A percentile compares a stretch with the other conserved stretches of the same genome.
Conservation (phyloP, 148 eudicot genomes). For the Vaccinium darrowii region DNA sequence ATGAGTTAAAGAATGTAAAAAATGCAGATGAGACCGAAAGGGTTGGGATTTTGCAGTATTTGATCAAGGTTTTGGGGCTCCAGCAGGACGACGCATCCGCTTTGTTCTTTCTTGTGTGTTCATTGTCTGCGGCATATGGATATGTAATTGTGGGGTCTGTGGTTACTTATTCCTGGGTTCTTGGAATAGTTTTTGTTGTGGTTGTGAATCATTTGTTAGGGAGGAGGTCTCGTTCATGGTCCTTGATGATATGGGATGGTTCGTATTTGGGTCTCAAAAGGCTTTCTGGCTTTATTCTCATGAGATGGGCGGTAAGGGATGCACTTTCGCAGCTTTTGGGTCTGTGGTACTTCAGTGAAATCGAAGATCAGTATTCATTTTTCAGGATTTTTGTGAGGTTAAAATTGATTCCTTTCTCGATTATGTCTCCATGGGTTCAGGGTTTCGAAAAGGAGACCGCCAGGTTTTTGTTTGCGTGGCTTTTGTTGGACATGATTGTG, state of each 20-base stretch:
- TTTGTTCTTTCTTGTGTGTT: constrained; percentile 52
- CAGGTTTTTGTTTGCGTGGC: constrained; percentile 53
- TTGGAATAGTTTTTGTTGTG: constrained; percentile 48
- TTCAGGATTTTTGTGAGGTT: constrained; percentile 81
- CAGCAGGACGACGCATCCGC: constrained; percentile 57
- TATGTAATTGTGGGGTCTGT: constrained; percentile 73
- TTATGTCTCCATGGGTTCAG: constrained; percentile 48
- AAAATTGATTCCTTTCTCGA: constrained; percentile 87
- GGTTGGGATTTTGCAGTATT: constrained; percentile 45
- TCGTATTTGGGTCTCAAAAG: constrained; percentile 66
- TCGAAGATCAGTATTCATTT: constrained; percentile 77
- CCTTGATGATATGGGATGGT: constrained; percentile 54
- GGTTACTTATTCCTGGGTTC: constrained; percentile 72
- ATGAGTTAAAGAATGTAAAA: neutral
- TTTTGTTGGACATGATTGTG: constrained; percentile 58
- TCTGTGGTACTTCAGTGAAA: constrained; percentile 73
- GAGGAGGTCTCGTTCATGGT: constrained; percentile 36
- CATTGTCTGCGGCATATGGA: constrained; percentile 68
- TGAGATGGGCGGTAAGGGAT: constrained; percentile 93
- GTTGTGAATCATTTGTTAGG: constrained; percentile 64
- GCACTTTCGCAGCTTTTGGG: constrained; percentile 81
- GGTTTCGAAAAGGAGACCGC: constrained; percentile 30
- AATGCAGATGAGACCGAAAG: constrained; percentile 25
- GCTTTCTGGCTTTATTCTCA: constrained; percentile 69
- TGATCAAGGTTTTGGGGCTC: constrained; percentile 59